Evolutionary conservation across 495 filamentous ascomycete species (phyloP), one percentile per base, ranked within the genome.

Genomic region (Aspergillus funiculosus): DNA sequence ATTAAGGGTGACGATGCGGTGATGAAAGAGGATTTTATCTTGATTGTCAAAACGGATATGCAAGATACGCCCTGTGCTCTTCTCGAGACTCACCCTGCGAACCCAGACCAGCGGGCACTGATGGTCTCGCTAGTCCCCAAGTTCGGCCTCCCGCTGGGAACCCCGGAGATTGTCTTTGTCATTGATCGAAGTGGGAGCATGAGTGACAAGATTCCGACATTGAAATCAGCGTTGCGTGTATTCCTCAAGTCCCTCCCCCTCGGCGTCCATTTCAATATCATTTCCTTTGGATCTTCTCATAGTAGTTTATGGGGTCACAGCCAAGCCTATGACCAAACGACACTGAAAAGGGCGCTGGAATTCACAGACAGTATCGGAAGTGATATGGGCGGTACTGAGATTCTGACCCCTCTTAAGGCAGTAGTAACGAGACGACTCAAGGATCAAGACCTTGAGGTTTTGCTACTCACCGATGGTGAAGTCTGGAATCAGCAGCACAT

Each of bases 261-360:
- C 1, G 82, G 82, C 0, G 64, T 79, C 39, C 78, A 75, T 54
- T 88, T 89, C 68, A 87, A 89, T 59, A 86, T 88, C 46, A 82
- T 78, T 60, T 84, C 79, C 1, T 89, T 89, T 48, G 84, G 84
- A 7, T 63, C 41, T 15, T 10, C 13, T 0, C 51, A 75, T 50
- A 55, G 60, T 0, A 79, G 83, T 44, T 65, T 89, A 9, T 89
- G 83, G 75, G 32, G 59, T 0, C 71, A 66, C 6, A 83, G 79
- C 29, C 62, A 69, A 46, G 57, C 60, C 0, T 88, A 86, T 52
- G 71, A 69, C 18, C 60, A 72, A 19, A 54, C 52, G 0, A 77
- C 64, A 5, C 58, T 87, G 3, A 48, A 71, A 0, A 37, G 69
- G 41, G 84, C 85, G 0, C 54, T 76, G 4, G 8, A 11, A 0